Percentiles rank a stretch among this genome's conserved stretches.
Conservation (phyloP, 106 monocot species). For the Apostasia shenzhenica region DNA sequence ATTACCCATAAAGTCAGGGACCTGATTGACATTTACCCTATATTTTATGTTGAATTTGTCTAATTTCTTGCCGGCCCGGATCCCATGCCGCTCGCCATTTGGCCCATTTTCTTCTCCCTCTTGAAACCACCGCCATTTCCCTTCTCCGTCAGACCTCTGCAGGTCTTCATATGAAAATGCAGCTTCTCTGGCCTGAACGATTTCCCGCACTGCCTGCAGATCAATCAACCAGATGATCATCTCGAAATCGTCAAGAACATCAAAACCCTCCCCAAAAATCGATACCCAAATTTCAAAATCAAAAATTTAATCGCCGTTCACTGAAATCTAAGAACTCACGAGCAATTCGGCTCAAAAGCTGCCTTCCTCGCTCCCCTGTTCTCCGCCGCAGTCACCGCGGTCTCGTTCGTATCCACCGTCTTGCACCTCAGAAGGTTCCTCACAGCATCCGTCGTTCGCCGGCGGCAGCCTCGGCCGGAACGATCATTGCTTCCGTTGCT, state of each 20-base stretch:
- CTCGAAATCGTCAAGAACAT: no score
- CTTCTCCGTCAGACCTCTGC: slow-evolving; percentile 1
- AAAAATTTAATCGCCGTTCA: no score
- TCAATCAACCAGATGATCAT: no score
- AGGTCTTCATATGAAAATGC: slow-evolving; percentile 5
- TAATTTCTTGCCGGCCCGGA: no score
- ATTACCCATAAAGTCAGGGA: no score
- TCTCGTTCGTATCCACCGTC: not conserved
- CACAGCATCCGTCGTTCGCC: not conserved
- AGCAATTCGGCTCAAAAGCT: slow-evolving; percentile 2
- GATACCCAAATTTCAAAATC: no score
- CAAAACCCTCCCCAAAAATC: no score
- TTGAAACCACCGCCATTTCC: not conserved
- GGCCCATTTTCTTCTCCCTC: not conserved
- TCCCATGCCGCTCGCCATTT: no score
- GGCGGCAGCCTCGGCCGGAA: not conserved
- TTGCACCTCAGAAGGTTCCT: slow-evolving; percentile 9
- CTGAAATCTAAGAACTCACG: not conserved
- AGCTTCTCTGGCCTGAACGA: slow-evolving; percentile 11
- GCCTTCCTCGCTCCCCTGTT: not conserved
- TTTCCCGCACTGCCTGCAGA: slow-evolving; percentile 7
- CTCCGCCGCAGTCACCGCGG: not conserved
- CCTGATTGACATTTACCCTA: no score
- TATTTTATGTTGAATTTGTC: no score
- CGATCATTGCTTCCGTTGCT: not conserved